phyloP scores from a whole-genome alignment of 2,329 filamentous ascomycete species.

The Penicillium sp. region DNA sequence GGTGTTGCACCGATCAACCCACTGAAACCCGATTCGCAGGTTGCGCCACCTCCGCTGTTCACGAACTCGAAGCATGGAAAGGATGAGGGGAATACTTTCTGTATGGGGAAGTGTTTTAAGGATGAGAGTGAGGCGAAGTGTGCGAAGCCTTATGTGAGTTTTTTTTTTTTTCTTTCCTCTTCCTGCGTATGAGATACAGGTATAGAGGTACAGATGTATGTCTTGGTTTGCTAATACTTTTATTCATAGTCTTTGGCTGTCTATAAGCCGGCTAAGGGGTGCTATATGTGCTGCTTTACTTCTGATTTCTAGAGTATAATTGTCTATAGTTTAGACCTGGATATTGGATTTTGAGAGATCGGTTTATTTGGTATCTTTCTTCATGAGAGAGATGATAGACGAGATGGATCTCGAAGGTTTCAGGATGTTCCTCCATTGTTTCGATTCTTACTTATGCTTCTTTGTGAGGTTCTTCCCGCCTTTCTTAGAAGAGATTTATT shows the following conservation, averaged over 20 bases:
- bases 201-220: background rate
- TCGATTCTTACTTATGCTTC: background rate
- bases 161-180: background rate
- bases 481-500: background rate
- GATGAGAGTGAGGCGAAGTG: slow-evolving; percentile 14
- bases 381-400: background rate
- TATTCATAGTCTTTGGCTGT: slow-evolving; percentile 1
- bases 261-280: slow-evolving; percentile 10
- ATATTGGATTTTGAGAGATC: background rate
- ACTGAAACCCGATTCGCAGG: slow-evolving; percentile 6
- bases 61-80: background rate
- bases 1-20: slow-evolving; percentile 13
- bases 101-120: slow-evolving; percentile 15
- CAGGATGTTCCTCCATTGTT: background rate
- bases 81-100: slow-evolving; percentile 23
- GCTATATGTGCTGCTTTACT: slow-evolving; percentile 19
- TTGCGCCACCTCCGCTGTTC: slow-evolving; percentile 13
- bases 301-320: slow-evolving; percentile 14
- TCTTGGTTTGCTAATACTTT: background rate
- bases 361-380: background rate
- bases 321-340: too few species aligned
- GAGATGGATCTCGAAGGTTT: background rate
- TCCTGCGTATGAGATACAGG: background rate
- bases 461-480: background rate
- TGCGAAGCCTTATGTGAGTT: slow-evolving; percentile 17